phyloP scores from a whole-genome alignment of 2,329 filamentous ascomycete genomes.

The Sclerotinia spermophila region DNA sequence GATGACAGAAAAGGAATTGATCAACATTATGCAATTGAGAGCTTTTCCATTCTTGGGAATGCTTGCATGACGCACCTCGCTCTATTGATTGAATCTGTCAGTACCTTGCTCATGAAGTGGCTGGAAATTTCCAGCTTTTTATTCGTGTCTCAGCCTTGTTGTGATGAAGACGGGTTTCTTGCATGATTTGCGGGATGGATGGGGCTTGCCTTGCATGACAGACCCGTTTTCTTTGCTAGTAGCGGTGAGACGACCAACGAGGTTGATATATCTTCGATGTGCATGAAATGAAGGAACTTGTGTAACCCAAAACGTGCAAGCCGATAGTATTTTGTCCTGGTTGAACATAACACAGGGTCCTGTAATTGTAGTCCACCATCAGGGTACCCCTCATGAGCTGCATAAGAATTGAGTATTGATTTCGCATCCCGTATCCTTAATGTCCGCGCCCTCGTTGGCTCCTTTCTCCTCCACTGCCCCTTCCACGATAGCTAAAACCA shows the following conservation, averaged over 20 bases:
- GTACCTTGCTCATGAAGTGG: neutral
- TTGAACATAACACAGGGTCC: neutral
- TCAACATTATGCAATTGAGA: neutral
- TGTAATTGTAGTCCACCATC: neutral
- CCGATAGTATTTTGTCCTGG: neutral
- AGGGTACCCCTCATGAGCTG: slow-evolving; percentile 8
- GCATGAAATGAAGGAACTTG: neutral
- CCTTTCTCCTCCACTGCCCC: slow-evolving; percentile 29
- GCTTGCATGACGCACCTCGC: neutral
- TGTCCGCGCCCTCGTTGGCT: slow-evolving; percentile 20
- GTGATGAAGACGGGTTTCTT: neutral
- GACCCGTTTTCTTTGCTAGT: neutral
- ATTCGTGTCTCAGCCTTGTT: slow-evolving; percentile 12
- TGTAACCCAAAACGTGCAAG: neutral
- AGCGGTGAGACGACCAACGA: neutral
- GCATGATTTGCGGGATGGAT: slow-evolving; percentile 6
- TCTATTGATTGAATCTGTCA: neutral
- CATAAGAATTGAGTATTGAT: neutral
- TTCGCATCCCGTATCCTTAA: slow-evolving; percentile 1
- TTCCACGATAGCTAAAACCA: slow-evolving; percentile 27
- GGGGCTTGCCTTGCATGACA: neutral
- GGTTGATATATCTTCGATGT: neutral
- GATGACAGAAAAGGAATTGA: neutral
- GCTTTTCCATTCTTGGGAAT: neutral
- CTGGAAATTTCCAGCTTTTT: neutral